These are phyloP conservation scores for Sporothrix pseudoabietina DNA, from an alignment of 2,329 filamentous ascomycete genomes.

Conservation along the genomic window DNA sequence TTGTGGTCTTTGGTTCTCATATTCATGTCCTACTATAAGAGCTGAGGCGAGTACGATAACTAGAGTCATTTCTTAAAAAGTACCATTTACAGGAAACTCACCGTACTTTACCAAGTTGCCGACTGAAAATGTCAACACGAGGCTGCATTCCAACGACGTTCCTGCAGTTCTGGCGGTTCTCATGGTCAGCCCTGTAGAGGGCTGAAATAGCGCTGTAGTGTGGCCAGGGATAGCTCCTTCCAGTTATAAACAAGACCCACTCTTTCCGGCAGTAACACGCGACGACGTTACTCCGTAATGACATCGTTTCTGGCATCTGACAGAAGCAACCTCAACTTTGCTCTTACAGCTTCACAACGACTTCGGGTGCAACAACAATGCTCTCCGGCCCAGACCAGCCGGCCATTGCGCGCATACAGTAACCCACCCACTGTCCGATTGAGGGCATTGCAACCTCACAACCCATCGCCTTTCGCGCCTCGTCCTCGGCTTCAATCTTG, in stretches of 20 bases:
- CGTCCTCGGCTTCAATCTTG: not conserved
- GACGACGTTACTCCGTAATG: constrained; percentile 26
- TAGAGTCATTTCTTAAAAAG: not conserved
- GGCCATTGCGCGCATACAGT: not conserved
- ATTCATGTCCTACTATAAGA: too few species aligned
- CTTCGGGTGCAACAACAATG: not conserved
- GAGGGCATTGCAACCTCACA: not conserved
- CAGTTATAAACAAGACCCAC: constrained; percentile 21
- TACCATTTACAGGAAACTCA: not conserved
- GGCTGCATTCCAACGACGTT: not conserved
- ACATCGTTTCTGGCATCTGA: constrained; percentile 9
- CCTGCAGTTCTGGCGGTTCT: not conserved
- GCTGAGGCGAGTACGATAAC: not conserved
- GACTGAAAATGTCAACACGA: not conserved
- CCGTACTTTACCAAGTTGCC: not conserved
- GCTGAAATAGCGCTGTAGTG: not conserved
- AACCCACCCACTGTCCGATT: not conserved
- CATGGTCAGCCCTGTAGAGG: not conserved
- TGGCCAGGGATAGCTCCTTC: constrained; percentile 3
- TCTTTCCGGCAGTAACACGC: constrained; percentile 11
- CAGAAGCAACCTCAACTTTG: not conserved
- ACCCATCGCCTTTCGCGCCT: not conserved
- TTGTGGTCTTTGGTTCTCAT: too few species aligned
- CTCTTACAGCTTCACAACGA: not conserved
- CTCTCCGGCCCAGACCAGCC: not conserved